These are phyloP conservation scores for Wickerhamiella sorbophila DNA, from an alignment of 805 yeast genomes.

Conservation along the genomic window DNA sequence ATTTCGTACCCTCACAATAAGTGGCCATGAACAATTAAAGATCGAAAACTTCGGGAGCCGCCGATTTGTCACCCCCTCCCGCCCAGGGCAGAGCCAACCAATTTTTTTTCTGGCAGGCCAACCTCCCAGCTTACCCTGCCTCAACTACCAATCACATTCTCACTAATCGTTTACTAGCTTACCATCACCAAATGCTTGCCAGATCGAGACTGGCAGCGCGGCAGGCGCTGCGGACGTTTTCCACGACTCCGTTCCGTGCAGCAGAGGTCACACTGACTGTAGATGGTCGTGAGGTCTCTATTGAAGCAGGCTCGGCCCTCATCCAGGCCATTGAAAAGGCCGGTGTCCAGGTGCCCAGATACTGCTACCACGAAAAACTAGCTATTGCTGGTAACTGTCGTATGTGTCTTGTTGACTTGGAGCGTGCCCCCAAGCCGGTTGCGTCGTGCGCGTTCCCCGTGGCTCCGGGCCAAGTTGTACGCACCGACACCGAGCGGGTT, in stretches of 20 bases:
- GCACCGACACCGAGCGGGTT: conserved; percentile 63
- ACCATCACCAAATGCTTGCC: conserved; percentile 2
- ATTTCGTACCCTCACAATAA: conserved; percentile 3
- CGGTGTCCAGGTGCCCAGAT: conserved; percentile 75
- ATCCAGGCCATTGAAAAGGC: conserved; percentile 89
- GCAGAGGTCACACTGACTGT: conserved; percentile 43
- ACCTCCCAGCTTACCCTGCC: conserved; percentile 1
- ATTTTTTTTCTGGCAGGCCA: background rate
- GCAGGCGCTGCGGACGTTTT: conserved; percentile 20
- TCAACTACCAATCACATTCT: conserved; percentile 2
- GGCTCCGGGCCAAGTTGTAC: conserved; percentile 77
- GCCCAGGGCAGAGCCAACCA: background rate
- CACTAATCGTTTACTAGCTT: conserved; percentile 1
- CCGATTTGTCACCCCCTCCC: background rate
- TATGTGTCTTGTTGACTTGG: conserved; percentile 84
- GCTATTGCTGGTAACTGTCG: conserved; percentile 89
- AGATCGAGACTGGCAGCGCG: conserved; percentile 3
- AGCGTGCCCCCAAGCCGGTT: conserved; percentile 76
- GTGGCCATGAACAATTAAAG: conserved; percentile 6
- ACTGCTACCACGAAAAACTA: conserved; percentile 82
- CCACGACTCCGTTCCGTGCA: conserved; percentile 24
- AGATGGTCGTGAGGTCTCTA: conserved; percentile 61
- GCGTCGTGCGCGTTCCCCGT: conserved; percentile 91
- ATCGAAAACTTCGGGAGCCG: background rate
- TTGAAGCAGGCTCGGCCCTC: conserved; percentile 77